Evolutionary conservation across 148 eudicot species (phyloP), one percentile per base, ranked within the genome.

Genomic region (Chenopodium quinoa): DNA sequence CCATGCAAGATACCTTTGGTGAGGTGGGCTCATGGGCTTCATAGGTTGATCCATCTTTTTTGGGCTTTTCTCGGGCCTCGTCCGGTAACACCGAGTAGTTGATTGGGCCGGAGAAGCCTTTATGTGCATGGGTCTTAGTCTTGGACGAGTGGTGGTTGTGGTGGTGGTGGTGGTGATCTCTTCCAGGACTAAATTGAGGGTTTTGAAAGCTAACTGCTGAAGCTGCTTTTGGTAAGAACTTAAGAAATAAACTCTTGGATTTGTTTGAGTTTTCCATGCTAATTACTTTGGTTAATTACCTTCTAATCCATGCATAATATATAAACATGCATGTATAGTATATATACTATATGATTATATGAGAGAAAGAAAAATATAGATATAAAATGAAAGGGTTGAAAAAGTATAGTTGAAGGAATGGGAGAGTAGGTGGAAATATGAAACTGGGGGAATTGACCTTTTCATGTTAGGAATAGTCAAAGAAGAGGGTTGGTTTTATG

Each of bases 1-100:
- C 98, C 91, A 92, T 93, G 89, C 98, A 95, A 2, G 97, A 92
- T 71, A 95, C 88, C 74, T 90, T 93, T 0, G 98, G 98, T 0
- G 98, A 95, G 2, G 93, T 92, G 44, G 97, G 98, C 72, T 95
- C 98, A 8, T 50, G 80, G 32, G 82, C 75, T 1, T 82, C 84
- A 46, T 46, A 76, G n/a, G 20, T 50, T 40, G 44, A 40, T 8
- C 60, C 62, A 1, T 63, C 72, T 52, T 79, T 86, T 31, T 75
- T 88, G 12, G 89, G 80, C 60, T 80, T 89, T 16, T 75, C 68
- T 19, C 95, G 92, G 72, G 91, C 94, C 79, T 90, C 95, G 0
- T 82, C 87, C 22, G 94, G 98, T 48, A 92, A 69, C 17, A 86
- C 58, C 3, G 91, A 73, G 76, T 40, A 86, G 46, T 80, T 73